Base-by-base conservation (phyloP, 2,329 filamentous ascomycete species). In the Macrophomina tecta region DNA sequence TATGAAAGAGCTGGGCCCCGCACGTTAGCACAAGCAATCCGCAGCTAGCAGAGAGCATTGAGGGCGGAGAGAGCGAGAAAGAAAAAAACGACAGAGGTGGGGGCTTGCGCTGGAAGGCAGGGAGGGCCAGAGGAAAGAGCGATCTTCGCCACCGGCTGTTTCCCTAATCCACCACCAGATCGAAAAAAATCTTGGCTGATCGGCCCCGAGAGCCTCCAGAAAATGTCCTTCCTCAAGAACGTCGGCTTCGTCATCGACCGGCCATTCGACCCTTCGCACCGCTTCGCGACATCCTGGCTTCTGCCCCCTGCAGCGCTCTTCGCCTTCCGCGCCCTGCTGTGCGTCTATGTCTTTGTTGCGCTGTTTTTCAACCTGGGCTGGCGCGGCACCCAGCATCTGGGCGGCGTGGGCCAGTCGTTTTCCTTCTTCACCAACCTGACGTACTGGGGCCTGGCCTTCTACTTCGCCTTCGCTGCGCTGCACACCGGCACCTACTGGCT, bases 401-500 rank as follows among this genome's bases (percentile, higher is more conserved):
- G 78, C 40, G 69, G 84, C 58, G 85, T 86, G 32, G 80, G 82
- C 63, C 78, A 82, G 53, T 85, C 84, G 53, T 95, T 96, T 82
- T 92, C 89, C 72, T 96, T 88, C 83, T 96, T 97, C 82, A 96
- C 93, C 34, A 83, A 89, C 73, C 82, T 95, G 67, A 92, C 90
- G 9, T 95, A 90, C 83, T 95, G 91, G 91, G 91, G 91, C 1
- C 80, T 94, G 42, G 89, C 86, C 30, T 94, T 94, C 80, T 97
- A 96, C 83, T 90, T 90, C 76, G 82, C 89, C 66, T 81, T 89
- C 73, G 84, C 90, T 1, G 83, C 90, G 18, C 69, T 87, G 18
- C 92, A 96, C 81, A 93, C 91, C 5, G 80, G 87, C 63, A 84
- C 83, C 56, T 95, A 94, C 80, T 79, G 76, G 73, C 66, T 77